Evolutionary conservation across 75 land plant species (phyloP).

Genomic region (Cupressus sempervirens): DNA sequence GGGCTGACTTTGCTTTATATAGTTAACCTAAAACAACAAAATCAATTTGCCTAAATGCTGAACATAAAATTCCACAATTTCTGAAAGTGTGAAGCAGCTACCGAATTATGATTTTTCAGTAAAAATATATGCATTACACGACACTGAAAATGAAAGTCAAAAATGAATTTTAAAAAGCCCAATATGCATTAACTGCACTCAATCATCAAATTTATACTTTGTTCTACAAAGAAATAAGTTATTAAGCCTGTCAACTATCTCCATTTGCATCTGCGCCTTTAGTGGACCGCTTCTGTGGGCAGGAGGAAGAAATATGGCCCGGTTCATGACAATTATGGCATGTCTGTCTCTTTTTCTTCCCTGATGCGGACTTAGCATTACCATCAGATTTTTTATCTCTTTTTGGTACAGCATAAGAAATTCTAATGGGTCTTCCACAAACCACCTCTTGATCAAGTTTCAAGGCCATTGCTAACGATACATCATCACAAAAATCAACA

Average conservation of each 20-base stretch:
- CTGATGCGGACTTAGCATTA: background rate
- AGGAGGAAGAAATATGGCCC: slow-evolving; percentile 66
- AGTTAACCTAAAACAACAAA: background rate
- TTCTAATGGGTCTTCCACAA: slow-evolving; percentile 74
- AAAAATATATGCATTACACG: background rate
- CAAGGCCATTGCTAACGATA: slow-evolving; percentile 61
- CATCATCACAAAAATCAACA: slow-evolving; percentile 75
- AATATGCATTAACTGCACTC: background rate
- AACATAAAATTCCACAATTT: background rate
- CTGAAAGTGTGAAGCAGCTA: background rate
- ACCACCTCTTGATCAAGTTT: slow-evolving; percentile 64
- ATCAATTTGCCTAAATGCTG: background rate
- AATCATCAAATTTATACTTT: background rate
- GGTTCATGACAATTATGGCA: slow-evolving; percentile 65
- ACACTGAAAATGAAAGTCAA: background rate
- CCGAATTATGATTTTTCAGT: background rate
- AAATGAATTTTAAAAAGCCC: background rate
- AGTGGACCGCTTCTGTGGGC: slow-evolving; percentile 41
- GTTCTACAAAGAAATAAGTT: background rate
- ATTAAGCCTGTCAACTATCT: background rate
- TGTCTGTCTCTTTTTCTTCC: slow-evolving; percentile 41
- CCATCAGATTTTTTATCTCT: slow-evolving; percentile 14
- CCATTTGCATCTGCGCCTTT: background rate
- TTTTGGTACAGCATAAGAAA: slow-evolving; percentile 77
- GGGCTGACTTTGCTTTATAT: background rate